phyloP scores from a whole-genome alignment of 139 green algal genomes.

The Chlamydomonas eustigma region DNA sequence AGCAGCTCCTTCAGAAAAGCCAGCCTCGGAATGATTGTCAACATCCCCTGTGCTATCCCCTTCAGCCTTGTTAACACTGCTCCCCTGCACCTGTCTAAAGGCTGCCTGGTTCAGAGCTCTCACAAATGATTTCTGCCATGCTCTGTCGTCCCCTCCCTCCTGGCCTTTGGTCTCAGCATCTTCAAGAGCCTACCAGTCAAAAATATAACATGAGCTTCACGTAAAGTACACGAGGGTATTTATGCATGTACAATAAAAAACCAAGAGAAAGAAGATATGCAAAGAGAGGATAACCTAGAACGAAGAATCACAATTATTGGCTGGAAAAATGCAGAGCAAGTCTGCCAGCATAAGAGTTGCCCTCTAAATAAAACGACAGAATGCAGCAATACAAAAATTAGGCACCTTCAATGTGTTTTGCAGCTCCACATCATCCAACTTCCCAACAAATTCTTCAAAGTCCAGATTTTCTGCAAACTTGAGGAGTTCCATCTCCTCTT shows the following conservation, averaged over 20 bases:
- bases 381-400: not conserved
- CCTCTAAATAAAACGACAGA: too few relatives aligned
- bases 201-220: too few relatives aligned
- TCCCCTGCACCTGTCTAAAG: not conserved
- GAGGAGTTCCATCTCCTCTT: not conserved
- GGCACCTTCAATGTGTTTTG: constrained; percentile 9
- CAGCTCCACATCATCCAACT: constrained; percentile 5
- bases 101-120: not conserved
- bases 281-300: too few relatives aligned
- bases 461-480: constrained; percentile 3
- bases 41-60: not conserved
- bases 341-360: too few relatives aligned
- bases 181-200: not conserved
- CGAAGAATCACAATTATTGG: too few relatives aligned
- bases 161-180: not conserved
- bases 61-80: not conserved
- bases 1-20: constrained; percentile 1
- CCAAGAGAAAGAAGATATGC: too few relatives aligned
- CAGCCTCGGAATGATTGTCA: not conserved
- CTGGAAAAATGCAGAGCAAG: too few relatives aligned
- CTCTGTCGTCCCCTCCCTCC: not conserved
- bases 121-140: not conserved
- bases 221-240: too few relatives aligned
- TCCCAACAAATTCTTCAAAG: not conserved
- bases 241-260: too few relatives aligned